Base-by-base conservation (phyloP, 768 basidiomycete genomes). In the Mycena metata region DNA sequence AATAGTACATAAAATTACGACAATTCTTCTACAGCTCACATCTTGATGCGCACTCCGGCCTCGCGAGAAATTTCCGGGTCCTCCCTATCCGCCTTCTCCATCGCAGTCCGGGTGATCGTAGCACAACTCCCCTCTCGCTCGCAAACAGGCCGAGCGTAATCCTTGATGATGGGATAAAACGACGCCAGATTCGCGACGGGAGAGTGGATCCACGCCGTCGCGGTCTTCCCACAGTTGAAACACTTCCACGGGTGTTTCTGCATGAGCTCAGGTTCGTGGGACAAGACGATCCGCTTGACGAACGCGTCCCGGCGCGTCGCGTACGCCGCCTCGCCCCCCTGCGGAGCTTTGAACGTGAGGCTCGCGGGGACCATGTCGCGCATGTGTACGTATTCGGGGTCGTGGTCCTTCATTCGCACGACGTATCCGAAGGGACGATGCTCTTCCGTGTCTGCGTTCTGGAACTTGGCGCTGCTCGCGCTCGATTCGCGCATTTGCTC, bases 331-430 rank as follows among this genome's bases (percentile, higher is more conserved):
- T 16, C 5, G 9, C n/a, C 58, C 23, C 5, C 43, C 13, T 21
- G 24, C 21, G 43, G 24, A 0, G 50, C 19, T 17, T 1, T 36
- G 7, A 16, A 5, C 52, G 23, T 56, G 3, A 69, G 58, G 24
- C 58, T 56, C 7, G 21, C 39, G 8, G 69, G 69, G n/a, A 69
- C 59, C 64, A 69, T 61, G 21, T 69, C 69, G n/a, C 69, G 69
- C 69, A 69, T 65, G 21, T 54, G 35, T 33, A 69, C 60, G 41
- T 60, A 60, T 46, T 65, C 69, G 21, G 63, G 64, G 24, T 49
- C 35, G 59, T 65, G 58, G 21, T 16, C 12, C 11, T 57, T 60
- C 61, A 64, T 46, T 6, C 57, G 67, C 23, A 69, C 69, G 45
- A 58, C 59, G 23, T 69, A 69, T n/a, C n/a, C 50, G 7, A 69